Percentiles rank a stretch among this genome's conserved stretches.
Conservation (phyloP, 2,329 filamentous ascomycete genomes). For the Coniochaeta sp. region DNA sequence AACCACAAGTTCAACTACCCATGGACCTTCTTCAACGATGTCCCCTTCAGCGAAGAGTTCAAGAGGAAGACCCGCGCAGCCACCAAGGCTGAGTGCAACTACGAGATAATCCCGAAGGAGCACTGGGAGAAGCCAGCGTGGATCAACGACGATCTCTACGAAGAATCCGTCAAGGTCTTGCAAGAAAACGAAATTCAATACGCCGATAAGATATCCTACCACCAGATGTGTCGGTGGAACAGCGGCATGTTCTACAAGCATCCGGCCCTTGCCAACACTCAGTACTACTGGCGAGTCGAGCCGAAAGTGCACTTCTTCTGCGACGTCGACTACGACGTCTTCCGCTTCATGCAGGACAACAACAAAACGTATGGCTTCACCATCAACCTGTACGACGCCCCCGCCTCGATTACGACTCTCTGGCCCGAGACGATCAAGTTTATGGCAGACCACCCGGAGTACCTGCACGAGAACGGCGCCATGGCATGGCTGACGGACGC, state of each 20-base stretch:
- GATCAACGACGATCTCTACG: slow-evolving; percentile 83
- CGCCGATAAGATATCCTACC: slow-evolving; percentile 80
- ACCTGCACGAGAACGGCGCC: slow-evolving; percentile 77
- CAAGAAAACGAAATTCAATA: slow-evolving; percentile 86
- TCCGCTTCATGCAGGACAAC: slow-evolving; percentile 94
- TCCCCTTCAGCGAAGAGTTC: slow-evolving; percentile 89
- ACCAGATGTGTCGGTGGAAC: slow-evolving; percentile 99
- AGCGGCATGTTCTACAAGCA: slow-evolving; percentile 97
- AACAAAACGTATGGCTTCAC: slow-evolving; percentile 99
- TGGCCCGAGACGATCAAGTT: slow-evolving; percentile 98
- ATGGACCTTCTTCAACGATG: slow-evolving; percentile 98
- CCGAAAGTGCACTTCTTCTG: slow-evolving; percentile 99
- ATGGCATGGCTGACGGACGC: slow-evolving; percentile 81
- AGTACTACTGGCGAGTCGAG: slow-evolving; percentile 98
- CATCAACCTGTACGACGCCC: slow-evolving; percentile 91
- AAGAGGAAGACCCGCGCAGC: slow-evolving; percentile 70
- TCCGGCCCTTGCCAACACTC: slow-evolving; percentile 70
- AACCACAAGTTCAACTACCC: slow-evolving; percentile 99
- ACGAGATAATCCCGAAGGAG: slow-evolving; percentile 85
- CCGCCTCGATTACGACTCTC: slow-evolving; percentile 74
- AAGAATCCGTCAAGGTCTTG: slow-evolving; percentile 76
- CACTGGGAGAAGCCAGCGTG: slow-evolving; percentile 90
- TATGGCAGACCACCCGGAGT: slow-evolving; percentile 72
- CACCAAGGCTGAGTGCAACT: slow-evolving; percentile 83
- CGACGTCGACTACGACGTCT: slow-evolving; percentile 96